Evolutionary conservation across 1,284 basidiomycete species (phyloP).

Genomic region (Cryptococcus sp.): DNA sequence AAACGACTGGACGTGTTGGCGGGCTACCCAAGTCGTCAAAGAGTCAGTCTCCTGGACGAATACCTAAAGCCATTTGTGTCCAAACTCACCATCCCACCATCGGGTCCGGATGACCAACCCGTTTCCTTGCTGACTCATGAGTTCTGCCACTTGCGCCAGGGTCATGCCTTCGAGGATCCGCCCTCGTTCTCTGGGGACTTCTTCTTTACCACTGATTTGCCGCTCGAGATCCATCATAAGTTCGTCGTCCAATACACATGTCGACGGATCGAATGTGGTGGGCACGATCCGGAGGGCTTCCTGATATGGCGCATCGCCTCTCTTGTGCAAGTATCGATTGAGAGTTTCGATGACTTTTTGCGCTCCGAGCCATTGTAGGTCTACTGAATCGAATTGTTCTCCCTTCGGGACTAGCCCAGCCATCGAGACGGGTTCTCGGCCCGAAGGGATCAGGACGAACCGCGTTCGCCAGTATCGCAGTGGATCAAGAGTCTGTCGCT

Average conservation of each 20-base stretch:
- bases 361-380: slow-evolving; percentile 83
- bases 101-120: slow-evolving; percentile 48
- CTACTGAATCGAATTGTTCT: slow-evolving; percentile 78
- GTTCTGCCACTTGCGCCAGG: slow-evolving; percentile 40
- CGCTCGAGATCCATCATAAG: slow-evolving; percentile 76
- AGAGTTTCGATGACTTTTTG: slow-evolving; percentile 89
- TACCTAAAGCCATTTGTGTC: neutral
- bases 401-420: slow-evolving; percentile 58
- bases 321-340: slow-evolving; percentile 57
- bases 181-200: slow-evolving; percentile 29
- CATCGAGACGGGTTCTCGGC: slow-evolving; percentile 61
- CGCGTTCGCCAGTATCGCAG: slow-evolving; percentile 91
- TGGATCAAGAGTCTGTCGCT: slow-evolving; percentile 63
- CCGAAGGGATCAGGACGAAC: slow-evolving; percentile 89
- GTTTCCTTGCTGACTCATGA: slow-evolving; percentile 50
- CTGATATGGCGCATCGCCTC: slow-evolving; percentile 55
- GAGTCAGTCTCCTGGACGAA: neutral
- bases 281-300: slow-evolving; percentile 69
- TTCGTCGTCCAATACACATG: slow-evolving; percentile 73
- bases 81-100: slow-evolving; percentile 47
- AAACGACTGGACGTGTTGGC: slow-evolving; percentile 65
- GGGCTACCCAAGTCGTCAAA: slow-evolving; percentile 4
- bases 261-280: slow-evolving; percentile 77
- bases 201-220: slow-evolving; percentile 55
- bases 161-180: slow-evolving; percentile 47